Base-by-base conservation (phyloP, 257 asterid genomes). In the Capsicum baccatum region DNA sequence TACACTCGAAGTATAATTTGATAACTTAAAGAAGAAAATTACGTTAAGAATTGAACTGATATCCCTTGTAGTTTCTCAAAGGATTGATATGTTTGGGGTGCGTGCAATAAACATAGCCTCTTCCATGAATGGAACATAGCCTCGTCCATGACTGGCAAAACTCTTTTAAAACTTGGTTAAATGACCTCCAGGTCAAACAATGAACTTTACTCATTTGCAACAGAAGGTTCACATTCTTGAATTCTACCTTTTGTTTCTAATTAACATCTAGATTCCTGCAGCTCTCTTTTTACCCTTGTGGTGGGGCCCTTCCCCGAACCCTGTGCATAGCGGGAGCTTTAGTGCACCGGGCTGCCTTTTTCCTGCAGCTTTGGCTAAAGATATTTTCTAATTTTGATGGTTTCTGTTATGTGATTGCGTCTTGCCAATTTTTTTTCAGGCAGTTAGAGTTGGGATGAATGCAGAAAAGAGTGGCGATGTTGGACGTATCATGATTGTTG, bases 391-490 rank as follows among this genome's bases (percentile, higher is more conserved):
- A 21, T 50, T 48, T 19, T 74, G 44, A 50, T 74, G 44, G 21
- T 50, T 26, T 50, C 81, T 52, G 81, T 50, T 50, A 12, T 76
- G 14, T 76, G 81, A 52, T 21, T 21, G 60, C 63, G 1, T 76
- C 52, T 52, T 26, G 63, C 81, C 9, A 76, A 76, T 60, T 52
- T 66, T 89, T 89, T 35, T 71, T 17, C 86, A 96, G 99, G 98
- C 99, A 87, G 98, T 96, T 76, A 88, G 99, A 90, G 99, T 94
- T 67, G 99, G 98, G 83, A 88, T 94, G 92, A 96, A 96, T 64
- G 99, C 99, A 44, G 98, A 96, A 89, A 96, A 96, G 91, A 96
- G 98, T 80, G 98, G 99, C 48, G 98, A 94, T 71, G 99, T 96
- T 84, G 99, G 99, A 47, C 97, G 98, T 19, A 91, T 94, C 84